A percentile compares a stretch with the other conserved stretches of the same genome.
phyloP scores from a whole-genome alignment of 257 asterid genomes.

The Primulina eburnea region DNA sequence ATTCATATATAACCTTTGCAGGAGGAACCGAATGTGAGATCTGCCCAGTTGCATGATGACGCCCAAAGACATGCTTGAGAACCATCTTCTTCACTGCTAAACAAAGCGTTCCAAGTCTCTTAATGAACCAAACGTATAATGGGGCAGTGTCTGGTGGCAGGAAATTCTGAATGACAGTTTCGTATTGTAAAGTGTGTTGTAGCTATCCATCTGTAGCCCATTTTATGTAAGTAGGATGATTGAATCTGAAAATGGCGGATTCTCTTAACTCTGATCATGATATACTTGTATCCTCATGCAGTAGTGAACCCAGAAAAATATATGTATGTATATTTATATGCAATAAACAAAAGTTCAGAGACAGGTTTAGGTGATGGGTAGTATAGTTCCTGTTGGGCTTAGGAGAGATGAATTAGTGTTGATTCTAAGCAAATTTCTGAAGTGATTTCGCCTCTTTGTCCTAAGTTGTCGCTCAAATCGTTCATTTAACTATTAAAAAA shows the following conservation, averaged over 20 bases:
- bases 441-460: background rate
- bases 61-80: slow-evolving; percentile 71
- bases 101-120: slow-evolving; percentile 17
- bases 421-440: background rate
- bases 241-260: slow-evolving; percentile 17
- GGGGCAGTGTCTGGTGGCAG: slow-evolving; percentile 18
- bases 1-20: slow-evolving; percentile 31
- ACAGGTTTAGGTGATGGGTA: background rate
- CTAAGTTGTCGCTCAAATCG: background rate
- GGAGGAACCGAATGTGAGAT: slow-evolving; percentile 81
- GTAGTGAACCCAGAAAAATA: slow-evolving; percentile 19
- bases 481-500: too few species aligned
- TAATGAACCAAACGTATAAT: slow-evolving; percentile 20
- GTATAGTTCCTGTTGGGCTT: too few species aligned
- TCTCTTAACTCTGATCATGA: slow-evolving; percentile 13
- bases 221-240: slow-evolving; percentile 16
- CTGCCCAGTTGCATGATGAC: slow-evolving; percentile 81
- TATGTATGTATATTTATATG: slow-evolving; percentile 2
- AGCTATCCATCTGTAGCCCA: slow-evolving; percentile 29
- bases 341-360: background rate
- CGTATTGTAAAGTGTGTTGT: slow-evolving; percentile 30
- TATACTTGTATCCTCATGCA: slow-evolving; percentile 23
- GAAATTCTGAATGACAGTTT: slow-evolving; percentile 7
- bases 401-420: background rate
- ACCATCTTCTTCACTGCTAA: slow-evolving; percentile 22